These are phyloP conservation scores for Theobroma grandiflorum DNA, from an alignment of 441 rosid species.

Conservation along the genomic window DNA sequence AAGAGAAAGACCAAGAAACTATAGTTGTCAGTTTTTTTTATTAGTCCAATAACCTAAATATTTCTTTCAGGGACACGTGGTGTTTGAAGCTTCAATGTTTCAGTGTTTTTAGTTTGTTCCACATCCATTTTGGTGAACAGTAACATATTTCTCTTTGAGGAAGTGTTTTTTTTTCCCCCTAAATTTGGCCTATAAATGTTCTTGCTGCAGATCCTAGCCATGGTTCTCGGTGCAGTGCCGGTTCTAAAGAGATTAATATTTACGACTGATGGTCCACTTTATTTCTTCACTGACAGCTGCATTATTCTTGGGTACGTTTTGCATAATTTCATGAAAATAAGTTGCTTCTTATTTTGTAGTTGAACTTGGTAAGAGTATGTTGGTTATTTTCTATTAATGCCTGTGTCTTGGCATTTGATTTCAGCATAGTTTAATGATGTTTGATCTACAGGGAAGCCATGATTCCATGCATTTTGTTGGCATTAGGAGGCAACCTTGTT, in stretches of 20 bases:
- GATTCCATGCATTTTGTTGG: conserved; percentile 97
- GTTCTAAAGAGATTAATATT: conserved; percentile 80
- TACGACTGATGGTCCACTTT: conserved; percentile 84
- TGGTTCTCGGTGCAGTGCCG: conserved; percentile 81
- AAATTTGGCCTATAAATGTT: conserved; percentile 2
- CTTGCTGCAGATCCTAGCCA: conserved; percentile 80
- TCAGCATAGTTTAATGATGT: conserved; percentile 26
- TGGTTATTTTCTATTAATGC: neutral
- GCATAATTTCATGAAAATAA: neutral
- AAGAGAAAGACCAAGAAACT: neutral
- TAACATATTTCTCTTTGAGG: neutral
- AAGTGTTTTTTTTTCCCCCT: neutral
- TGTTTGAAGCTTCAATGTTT: neutral
- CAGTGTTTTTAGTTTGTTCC: neutral
- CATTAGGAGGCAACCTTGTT: conserved; percentile 97
- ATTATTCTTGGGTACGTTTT: conserved; percentile 89
- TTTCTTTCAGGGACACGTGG: neutral
- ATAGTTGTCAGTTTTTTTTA: neutral
- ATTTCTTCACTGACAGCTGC: conserved; percentile 98
- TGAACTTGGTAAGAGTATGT: neutral
- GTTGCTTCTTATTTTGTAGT: neutral
- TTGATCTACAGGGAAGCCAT: conserved; percentile 80
- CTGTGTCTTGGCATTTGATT: conserved; percentile 11
- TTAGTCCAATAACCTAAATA: neutral
- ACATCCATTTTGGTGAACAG: neutral